Conservation (phyloP, 1,284 basidiomycete species). For the Sporisorium iseilematis-ciliati region DNA sequence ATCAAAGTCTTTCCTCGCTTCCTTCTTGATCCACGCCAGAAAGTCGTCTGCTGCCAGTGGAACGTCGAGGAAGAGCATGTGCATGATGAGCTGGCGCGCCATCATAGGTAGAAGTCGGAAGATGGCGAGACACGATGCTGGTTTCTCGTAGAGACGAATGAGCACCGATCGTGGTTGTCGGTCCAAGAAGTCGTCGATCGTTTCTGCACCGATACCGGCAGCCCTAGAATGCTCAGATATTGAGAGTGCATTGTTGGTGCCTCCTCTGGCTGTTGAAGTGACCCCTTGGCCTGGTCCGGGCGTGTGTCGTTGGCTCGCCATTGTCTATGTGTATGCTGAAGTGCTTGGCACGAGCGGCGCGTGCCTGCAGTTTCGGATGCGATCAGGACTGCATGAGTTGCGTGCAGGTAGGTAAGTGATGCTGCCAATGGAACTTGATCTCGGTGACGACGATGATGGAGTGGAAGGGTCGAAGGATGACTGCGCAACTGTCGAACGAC, state of each 20-base stretch:
- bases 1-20: slow-evolving; percentile 73
- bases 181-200: slow-evolving; percentile 79
- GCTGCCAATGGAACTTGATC: background rate
- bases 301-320: slow-evolving; percentile 29
- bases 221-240: slow-evolving; percentile 44
- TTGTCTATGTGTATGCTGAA: slow-evolving; percentile 2
- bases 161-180: slow-evolving; percentile 86
- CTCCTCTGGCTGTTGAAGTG: slow-evolving; percentile 35
- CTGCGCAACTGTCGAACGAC: slow-evolving; percentile 20
- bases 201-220: slow-evolving; percentile 56
- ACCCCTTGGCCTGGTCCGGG: slow-evolving; percentile 43
- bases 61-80: slow-evolving; percentile 89
- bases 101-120: slow-evolving; percentile 88
- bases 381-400: slow-evolving; percentile 10
- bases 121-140: slow-evolving; percentile 92
- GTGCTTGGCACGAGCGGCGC: slow-evolving; percentile 1
- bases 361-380: background rate
- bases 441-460: background rate
- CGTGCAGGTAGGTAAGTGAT: background rate
- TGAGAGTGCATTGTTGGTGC: slow-evolving; percentile 24
- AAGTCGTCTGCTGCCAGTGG: slow-evolving; percentile 80
- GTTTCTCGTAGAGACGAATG: slow-evolving; percentile 85
- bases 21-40: slow-evolving; percentile 80
- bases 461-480: background rate
- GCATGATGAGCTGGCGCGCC: slow-evolving; percentile 90